phyloP scores from a whole-genome alignment of 306 rosid genomes.

The Sicyos edulis region DNA sequence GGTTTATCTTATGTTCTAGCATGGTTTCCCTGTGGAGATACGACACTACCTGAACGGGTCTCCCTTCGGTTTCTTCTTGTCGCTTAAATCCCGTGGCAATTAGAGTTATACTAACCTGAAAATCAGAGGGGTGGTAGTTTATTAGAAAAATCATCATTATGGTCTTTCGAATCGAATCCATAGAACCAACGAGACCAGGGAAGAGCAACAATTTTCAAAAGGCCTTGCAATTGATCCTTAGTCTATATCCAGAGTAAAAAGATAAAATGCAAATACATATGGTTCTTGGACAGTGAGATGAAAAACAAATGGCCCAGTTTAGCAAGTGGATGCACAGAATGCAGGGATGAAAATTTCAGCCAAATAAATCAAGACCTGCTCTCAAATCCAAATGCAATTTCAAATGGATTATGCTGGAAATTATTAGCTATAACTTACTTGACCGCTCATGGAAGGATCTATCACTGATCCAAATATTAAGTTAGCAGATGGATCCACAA shows the following conservation, averaged over 20 bases:
- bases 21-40: background rate
- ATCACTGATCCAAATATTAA: slow-evolving; percentile 95
- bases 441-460: slow-evolving; percentile 96
- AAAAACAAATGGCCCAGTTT: background rate
- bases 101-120: slow-evolving; percentile 87
- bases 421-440: slow-evolving; percentile 47
- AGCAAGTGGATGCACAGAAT: background rate
- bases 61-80: slow-evolving; percentile 85
- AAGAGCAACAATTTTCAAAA: background rate
- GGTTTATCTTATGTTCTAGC: background rate
- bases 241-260: background rate
- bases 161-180: slow-evolving; percentile 4
- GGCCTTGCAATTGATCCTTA: background rate
- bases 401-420: background rate
- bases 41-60: slow-evolving; percentile 57
- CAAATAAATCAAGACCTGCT: background rate
- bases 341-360: background rate
- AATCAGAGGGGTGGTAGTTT: background rate
- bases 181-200: background rate
- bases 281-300: background rate
- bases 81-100: slow-evolving; percentile 99
- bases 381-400: slow-evolving; percentile 4
- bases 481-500: slow-evolving; percentile 96
- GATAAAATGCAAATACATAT: background rate
- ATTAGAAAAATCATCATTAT: background rate